Evolutionary conservation across 1,139 yeast genomes (phyloP), one percentile per base, ranked within the genome.

Genomic region (Starmera stellimalicola): DNA sequence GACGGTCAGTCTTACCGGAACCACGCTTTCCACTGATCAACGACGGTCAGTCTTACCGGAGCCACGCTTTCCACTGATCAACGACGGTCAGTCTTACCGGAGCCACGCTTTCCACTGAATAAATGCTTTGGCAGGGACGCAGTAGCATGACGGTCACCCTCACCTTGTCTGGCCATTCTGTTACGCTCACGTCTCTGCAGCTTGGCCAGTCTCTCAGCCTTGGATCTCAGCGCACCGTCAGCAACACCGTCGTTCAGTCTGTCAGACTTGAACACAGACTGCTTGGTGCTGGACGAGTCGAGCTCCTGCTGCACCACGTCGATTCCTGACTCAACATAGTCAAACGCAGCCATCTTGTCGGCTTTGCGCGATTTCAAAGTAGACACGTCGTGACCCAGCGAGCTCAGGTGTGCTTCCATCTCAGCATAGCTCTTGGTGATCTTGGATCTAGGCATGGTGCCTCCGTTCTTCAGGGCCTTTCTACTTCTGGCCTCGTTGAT

Each of bases 41-140:
- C n/a, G n/a, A n/a, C n/a, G n/a, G n/a, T n/a, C n/a, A n/a, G n/a
- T n/a, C n/a, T n/a, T n/a, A n/a, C n/a, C n/a, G n/a, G n/a, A n/a
- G n/a, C n/a, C n/a, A n/a, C n/a, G n/a, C n/a, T 17, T 16, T 27
- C 99, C 99, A 54, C 88, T 67, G 29, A 30, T 36, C 48, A 62
- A 60, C 67, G 65, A 59, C 56, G 60, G 60, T 80, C 91, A 45
- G 83, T 81, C 54, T 80, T 79, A 58, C 95, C 95, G 56, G 75
- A 76, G 68, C 95, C 91, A 67, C 96, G 78, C 73, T 93, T 91
- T 65, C 99, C 99, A 54, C 88, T 67, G 68, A 80, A 83, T 70
- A 91, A 70, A 65, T 91, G 98, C 68, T 87, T 88, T 43, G 96
- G 95, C 65, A 85, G 62, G 44, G 83, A 66, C 37, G 84, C 91